These are phyloP conservation scores for Pichia eremophila DNA, from an alignment of 805 yeast genomes.

Conservation along the genomic window DNA sequence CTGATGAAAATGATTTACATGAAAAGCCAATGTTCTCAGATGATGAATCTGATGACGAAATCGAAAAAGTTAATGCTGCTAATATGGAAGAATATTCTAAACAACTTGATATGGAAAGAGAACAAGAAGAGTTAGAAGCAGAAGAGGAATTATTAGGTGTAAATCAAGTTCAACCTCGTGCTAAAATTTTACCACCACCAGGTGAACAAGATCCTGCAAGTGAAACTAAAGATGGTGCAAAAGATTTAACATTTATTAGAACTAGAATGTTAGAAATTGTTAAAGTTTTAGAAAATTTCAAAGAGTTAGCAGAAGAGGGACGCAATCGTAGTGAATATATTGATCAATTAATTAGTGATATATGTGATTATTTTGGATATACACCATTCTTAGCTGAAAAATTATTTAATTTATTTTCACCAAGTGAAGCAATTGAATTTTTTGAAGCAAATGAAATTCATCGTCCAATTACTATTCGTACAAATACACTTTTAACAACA, in stretches of 20 bases:
- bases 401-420: constrained; percentile 81
- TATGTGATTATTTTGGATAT: constrained; percentile 90
- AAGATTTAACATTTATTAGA: constrained; percentile 70
- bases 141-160: constrained; percentile 53
- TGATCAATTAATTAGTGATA: constrained; percentile 71
- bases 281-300: constrained; percentile 86
- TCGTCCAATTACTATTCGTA: constrained; percentile 93
- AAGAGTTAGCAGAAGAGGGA: constrained; percentile 74
- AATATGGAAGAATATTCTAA: constrained; percentile 75
- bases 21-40: constrained; percentile 76
- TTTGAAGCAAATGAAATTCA: constrained; percentile 97
- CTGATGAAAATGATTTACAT: constrained; percentile 43
- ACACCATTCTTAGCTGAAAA: constrained; percentile 88
- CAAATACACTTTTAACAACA: constrained; percentile 91
- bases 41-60: constrained; percentile 48
- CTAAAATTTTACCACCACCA: constrained; percentile 67
- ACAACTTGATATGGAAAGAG: constrained; percentile 50
- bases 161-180: constrained; percentile 58
- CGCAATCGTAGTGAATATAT: constrained; percentile 77
- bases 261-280: constrained; percentile 94
- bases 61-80: constrained; percentile 66
- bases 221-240: constrained; percentile 26
- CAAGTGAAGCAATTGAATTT: constrained; percentile 95
- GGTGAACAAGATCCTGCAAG: constrained; percentile 43
- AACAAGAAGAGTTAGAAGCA: constrained; percentile 53